Evolutionary conservation across 179 eudicot genomes (phyloP).

Genomic region (Carnegiea gigantea): DNA sequence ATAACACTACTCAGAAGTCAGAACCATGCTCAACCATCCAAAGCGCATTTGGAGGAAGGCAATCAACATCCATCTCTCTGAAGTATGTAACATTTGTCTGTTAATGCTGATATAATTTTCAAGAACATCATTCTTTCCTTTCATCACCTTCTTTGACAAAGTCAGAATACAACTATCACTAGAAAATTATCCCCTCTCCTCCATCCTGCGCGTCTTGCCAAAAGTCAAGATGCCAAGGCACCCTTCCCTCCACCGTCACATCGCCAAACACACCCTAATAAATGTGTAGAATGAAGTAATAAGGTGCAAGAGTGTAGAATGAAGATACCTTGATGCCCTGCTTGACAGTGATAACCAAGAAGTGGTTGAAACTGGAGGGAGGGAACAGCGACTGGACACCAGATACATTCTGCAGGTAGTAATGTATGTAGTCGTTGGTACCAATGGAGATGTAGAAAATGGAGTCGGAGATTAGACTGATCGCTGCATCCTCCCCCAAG

Average conservation of each 20-base stretch:
- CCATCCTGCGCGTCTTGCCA: too few species aligned
- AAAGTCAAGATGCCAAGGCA: too few species aligned
- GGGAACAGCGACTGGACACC: conserved; percentile 64
- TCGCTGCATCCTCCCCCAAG: conserved; percentile 72
- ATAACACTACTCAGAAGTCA: neutral
- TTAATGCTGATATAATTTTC: too few species aligned
- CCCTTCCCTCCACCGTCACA: neutral
- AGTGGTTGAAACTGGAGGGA: conserved; percentile 78
- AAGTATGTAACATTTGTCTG: too few species aligned
- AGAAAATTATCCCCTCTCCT: too few species aligned
- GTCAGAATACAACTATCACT: too few species aligned
- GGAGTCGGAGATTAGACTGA: conserved; percentile 56
- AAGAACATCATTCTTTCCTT: too few species aligned
- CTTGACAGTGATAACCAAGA: conserved; percentile 53
- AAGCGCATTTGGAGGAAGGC: neutral
- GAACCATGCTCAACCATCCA: neutral
- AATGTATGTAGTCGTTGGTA: conserved; percentile 86
- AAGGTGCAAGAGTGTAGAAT: neutral
- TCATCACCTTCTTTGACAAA: too few species aligned
- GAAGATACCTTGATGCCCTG: conserved; percentile 63
- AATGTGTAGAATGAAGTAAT: neutral
- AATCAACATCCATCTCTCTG: too few species aligned
- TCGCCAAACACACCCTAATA: neutral
- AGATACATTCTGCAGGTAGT: conserved; percentile 78
- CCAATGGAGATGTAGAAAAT: conserved; percentile 87